Base-by-base conservation (phyloP, 352 stramenopile genomes). In the Bremia lactucae region DNA sequence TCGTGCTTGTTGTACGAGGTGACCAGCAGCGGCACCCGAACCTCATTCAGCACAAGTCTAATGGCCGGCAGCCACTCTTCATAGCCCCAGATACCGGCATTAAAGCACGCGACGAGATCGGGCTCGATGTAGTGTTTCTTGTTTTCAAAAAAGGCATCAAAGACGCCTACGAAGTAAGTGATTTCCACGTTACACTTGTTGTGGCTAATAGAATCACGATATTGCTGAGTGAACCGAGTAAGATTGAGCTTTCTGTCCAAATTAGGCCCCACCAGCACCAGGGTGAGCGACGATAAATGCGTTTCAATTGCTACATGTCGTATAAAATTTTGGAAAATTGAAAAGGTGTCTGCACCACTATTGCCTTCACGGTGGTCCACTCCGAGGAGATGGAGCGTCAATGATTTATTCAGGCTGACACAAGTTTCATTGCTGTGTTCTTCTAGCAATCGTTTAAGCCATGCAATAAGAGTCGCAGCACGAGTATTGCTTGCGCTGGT, bases 1-100 rank as follows among this genome's bases (percentile, higher is more conserved):
- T 94, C 81, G 52, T 81, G 65, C 42, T 70, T 57, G 46, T 94
- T 94, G 60, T 94, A 94, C 25, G 70, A 87, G 22, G 81, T 94
- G 40, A 94, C 64, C 35, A 94, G 45, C 31, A 88, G 52, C 20
- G 79, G 79, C 24, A 72, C 63, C 18, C 56, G 45, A 11, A 81
- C 56, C 15, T 68, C 65, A 21, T 61, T 51, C 31, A 90, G 60
- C 39, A 92, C 68, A 28, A 83, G 49, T 36, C 48, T 46, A 16
- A 94, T 65, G 14, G 79, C 80, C 15, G 79, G 79, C 6, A 85
- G 41, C 81, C 81, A 94, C 47, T 88, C 64, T 49, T 94, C 77
- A 49, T 94, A 94, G 28, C 81, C 81, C 81, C 81, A 94, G 19
- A 94, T 73, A 3, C 81, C 81, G 10, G 81, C 81, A 35, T 94